A percentile compares a stretch with the other conserved stretches of the same genome.
Conservation (phyloP, 257 asterid genomes). For the Nemophila menziesii region DNA sequence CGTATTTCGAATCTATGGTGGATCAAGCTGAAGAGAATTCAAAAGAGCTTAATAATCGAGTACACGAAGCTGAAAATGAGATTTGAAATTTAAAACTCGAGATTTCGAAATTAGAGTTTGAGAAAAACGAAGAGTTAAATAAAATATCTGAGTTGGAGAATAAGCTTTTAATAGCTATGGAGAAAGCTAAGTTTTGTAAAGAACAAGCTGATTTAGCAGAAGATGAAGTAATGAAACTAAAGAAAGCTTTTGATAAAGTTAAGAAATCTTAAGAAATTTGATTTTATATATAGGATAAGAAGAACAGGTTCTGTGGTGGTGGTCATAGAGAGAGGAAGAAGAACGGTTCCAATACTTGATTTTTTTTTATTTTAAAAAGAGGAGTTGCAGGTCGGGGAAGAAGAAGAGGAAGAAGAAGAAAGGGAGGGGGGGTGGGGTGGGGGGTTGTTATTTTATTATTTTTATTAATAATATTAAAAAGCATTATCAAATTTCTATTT, state of each 20-base stretch:
- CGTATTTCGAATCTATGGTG: constrained; percentile 34
- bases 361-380: no score
- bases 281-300: no score
- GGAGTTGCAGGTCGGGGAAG: no score
- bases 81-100: constrained; percentile 34
- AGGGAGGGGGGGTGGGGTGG: no score
- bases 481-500: no score
- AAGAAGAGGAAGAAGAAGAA: no score
- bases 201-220: constrained; percentile 51
- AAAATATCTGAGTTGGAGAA: constrained; percentile 48
- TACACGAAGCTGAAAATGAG: constrained; percentile 41
- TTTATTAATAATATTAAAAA: no score
- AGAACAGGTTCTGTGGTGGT: no score
- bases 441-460: no score
- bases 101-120: constrained; percentile 40
- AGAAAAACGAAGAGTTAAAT: constrained; percentile 32
- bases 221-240: constrained; percentile 42
- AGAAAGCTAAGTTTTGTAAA: constrained; percentile 33
- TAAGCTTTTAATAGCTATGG: constrained; percentile 26
- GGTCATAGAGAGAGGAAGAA: no score
- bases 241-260: constrained; percentile 28
- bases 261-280: no score
- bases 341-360: no score
- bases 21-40: constrained; percentile 34
- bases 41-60: constrained; percentile 28